These are phyloP conservation scores for Wickerhamomyces tratensis DNA, from an alignment of 805 yeast genomes.

Conservation along the genomic window DNA sequence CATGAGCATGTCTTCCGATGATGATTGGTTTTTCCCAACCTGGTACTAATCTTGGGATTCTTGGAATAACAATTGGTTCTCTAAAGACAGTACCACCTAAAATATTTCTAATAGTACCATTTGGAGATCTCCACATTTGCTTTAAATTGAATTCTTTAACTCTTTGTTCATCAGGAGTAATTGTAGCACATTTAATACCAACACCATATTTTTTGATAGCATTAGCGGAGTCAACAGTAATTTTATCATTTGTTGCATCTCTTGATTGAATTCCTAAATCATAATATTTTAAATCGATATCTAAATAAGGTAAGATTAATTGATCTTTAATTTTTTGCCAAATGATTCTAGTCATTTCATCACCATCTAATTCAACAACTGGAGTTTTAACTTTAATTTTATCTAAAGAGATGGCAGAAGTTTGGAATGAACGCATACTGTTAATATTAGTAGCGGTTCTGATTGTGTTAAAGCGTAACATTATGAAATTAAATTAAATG, in stretches of 20 bases:
- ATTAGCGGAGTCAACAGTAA: slow-evolving; percentile 71
- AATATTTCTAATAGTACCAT: slow-evolving; percentile 76
- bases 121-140: slow-evolving; percentile 82
- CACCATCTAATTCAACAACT: slow-evolving; percentile 75
- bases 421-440: slow-evolving; percentile 12
- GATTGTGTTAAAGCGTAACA: neutral
- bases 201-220: slow-evolving; percentile 71
- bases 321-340: slow-evolving; percentile 68
- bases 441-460: neutral
- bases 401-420: slow-evolving; percentile 20
- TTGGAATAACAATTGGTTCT: slow-evolving; percentile 73
- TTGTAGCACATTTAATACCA: slow-evolving; percentile 79
- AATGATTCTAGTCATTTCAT: slow-evolving; percentile 80
- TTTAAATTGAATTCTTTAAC: slow-evolving; percentile 65
- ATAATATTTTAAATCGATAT: slow-evolving; percentile 66
- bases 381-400: slow-evolving; percentile 68
- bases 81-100: slow-evolving; percentile 79
- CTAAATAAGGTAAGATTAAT: slow-evolving; percentile 59
- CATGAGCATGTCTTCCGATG: slow-evolving; percentile 81
- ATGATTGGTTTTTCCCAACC: slow-evolving; percentile 78
- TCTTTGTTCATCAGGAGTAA: slow-evolving; percentile 76
- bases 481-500: neutral
- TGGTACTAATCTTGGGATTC: slow-evolving; percentile 68
- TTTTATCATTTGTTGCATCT: slow-evolving; percentile 62
- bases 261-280: slow-evolving; percentile 62